These are phyloP conservation scores for Beauveria bassiana DNA, from an alignment of 2,329 filamentous ascomycete genomes.

Conservation along the genomic window DNA sequence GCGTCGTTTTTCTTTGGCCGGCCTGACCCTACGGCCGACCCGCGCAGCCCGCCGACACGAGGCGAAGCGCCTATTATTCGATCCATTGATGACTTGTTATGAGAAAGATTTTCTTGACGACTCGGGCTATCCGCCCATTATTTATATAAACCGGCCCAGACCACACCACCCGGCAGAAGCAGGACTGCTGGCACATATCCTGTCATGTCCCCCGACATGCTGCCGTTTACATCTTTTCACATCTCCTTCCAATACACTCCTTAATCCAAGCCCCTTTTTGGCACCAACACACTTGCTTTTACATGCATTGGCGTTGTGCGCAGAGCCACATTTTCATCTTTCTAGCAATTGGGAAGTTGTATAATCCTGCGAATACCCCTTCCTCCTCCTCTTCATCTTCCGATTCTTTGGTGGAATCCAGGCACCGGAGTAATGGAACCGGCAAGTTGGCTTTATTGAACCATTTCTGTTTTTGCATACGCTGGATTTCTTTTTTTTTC, in stretches of 20 bases:
- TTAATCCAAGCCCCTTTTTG: not conserved
- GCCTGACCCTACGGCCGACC: slow-evolving; percentile 50
- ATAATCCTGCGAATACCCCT: not conserved
- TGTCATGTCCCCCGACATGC: not conserved
- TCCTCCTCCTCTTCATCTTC: not conserved
- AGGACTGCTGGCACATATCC: slow-evolving; percentile 7
- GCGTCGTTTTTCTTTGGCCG: slow-evolving; percentile 44
- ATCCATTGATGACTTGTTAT: slow-evolving; percentile 72
- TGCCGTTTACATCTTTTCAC: not conserved
- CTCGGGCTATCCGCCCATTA: not conserved
- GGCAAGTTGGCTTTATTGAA: slow-evolving; percentile 6
- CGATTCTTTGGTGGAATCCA: not conserved
- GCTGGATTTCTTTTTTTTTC: not conserved
- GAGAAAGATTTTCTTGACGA: slow-evolving; percentile 20
- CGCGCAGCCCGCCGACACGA: slow-evolving; percentile 65
- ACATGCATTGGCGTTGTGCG: slow-evolving; percentile 14
- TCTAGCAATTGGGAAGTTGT: not conserved
- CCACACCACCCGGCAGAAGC: not conserved
- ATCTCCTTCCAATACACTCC: not conserved
- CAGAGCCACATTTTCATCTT: not conserved
- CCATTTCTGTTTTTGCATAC: not conserved
- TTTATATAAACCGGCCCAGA: not conserved
- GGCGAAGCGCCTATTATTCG: slow-evolving; percentile 68
- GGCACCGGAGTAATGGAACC: not conserved
- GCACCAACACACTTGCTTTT: not conserved